phyloP scores from a whole-genome alignment of 2,329 filamentous ascomycete species.

The Aspergillus tanneri region DNA sequence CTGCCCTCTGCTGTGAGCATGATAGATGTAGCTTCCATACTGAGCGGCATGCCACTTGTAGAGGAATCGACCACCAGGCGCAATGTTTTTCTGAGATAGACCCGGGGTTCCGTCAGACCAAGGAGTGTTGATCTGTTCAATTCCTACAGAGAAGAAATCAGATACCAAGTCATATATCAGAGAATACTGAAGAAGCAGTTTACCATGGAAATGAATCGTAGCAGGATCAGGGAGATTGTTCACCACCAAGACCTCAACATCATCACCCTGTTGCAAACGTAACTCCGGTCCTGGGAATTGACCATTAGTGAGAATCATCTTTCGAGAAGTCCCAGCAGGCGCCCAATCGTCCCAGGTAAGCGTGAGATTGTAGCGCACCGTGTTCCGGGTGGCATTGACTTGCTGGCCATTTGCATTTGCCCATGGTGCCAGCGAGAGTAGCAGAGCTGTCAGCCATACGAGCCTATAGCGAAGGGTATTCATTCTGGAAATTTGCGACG shows the following conservation, averaged over 20 bases:
- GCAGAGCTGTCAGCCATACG: constrained; percentile 5
- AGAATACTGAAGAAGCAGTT: neutral
- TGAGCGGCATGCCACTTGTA: constrained; percentile 56
- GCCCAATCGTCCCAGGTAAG: constrained; percentile 33
- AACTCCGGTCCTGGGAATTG: constrained; percentile 30
- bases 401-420: constrained; percentile 5
- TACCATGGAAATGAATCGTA: constrained; percentile 36
- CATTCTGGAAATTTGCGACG: constrained; percentile 2
- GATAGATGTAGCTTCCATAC: constrained; percentile 60
- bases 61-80: constrained; percentile 48
- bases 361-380: constrained; percentile 30
- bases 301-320: constrained; percentile 30
- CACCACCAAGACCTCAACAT: constrained; percentile 30
- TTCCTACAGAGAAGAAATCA: constrained; percentile 19
- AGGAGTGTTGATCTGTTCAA: constrained; percentile 52
- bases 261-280: constrained; percentile 26
- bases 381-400: constrained; percentile 11
- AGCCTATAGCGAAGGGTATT: constrained; percentile 4
- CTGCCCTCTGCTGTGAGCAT: constrained; percentile 55
- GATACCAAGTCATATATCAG: neutral
- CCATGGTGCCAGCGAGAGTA: constrained; percentile 12
- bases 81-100: constrained; percentile 53
- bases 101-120: constrained; percentile 61
- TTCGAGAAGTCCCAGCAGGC: constrained; percentile 28
- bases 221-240: constrained; percentile 27